Percentiles rank a stretch among this genome's conserved stretches.
phyloP scores from a whole-genome alignment of 805 yeast genomes.

The Monosporozyma solicola region DNA sequence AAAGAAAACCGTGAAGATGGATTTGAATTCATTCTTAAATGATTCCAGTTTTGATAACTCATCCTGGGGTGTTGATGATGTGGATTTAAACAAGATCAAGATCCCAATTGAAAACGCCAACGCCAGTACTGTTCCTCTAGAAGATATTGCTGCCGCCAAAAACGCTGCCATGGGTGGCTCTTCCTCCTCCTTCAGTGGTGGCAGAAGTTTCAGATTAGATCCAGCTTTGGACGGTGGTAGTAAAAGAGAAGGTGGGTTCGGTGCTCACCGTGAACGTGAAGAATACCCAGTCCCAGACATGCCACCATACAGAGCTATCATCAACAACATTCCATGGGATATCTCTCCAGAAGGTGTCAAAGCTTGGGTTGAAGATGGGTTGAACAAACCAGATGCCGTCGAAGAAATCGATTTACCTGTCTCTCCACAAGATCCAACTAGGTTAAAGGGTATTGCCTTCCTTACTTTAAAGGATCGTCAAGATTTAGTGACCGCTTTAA shows the following conservation, averaged over 20 bases:
- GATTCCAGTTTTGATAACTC: slow-evolving; percentile 59
- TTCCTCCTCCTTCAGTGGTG: slow-evolving; percentile 1
- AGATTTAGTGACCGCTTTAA: slow-evolving; percentile 64
- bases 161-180: slow-evolving; percentile 11
- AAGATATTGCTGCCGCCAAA: slow-evolving; percentile 20
- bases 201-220: slow-evolving; percentile 28
- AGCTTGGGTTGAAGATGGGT: slow-evolving; percentile 50
- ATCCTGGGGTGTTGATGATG: slow-evolving; percentile 82
- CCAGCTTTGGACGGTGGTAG: slow-evolving; percentile 33
- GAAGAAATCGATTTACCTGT: slow-evolving; percentile 63
- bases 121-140: slow-evolving; percentile 25
- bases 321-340: slow-evolving; percentile 80
- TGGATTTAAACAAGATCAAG: slow-evolving; percentile 58
- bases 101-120: slow-evolving; percentile 35
- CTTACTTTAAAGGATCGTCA: slow-evolving; percentile 73
- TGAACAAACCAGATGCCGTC: slow-evolving; percentile 46
- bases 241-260: slow-evolving; percentile 8
- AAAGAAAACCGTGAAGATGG: slow-evolving; percentile 68
- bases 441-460: slow-evolving; percentile 81
- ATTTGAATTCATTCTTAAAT: slow-evolving; percentile 73
- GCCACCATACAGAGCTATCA: slow-evolving; percentile 88
- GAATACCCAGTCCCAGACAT: slow-evolving; percentile 82
- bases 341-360: slow-evolving; percentile 54
- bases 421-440: slow-evolving; percentile 51
- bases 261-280: slow-evolving; percentile 33